Conservation (phyloP, 371 early-diverging fungal species). For the Apophysomyces variabilis region DNA sequence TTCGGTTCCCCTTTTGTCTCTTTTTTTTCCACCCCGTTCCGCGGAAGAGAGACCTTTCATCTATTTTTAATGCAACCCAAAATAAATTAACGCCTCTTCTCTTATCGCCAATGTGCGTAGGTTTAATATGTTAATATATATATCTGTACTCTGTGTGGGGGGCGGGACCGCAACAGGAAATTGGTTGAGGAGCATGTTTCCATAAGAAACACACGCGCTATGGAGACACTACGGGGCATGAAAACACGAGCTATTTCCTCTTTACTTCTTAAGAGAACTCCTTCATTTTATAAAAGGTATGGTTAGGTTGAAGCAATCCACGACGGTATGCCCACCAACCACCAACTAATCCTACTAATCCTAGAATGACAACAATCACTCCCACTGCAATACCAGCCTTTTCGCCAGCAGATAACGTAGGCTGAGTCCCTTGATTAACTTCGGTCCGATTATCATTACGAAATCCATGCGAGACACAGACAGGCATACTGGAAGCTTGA, state of each 20-base stretch:
- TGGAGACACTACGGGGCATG: not conserved
- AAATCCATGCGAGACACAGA: not conserved
- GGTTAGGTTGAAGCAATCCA: not conserved
- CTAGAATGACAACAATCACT: conserved; percentile 35
- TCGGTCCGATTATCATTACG: not conserved
- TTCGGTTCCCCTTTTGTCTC: not conserved
- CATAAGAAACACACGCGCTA: not conserved
- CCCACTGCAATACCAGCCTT: conserved; percentile 49
- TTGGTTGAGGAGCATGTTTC: not conserved
- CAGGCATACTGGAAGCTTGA: not conserved
- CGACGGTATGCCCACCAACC: conserved; percentile 22
- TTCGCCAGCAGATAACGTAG: conserved; percentile 33
- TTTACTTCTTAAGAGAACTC: not conserved
- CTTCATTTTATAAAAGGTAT: conserved; percentile 2
- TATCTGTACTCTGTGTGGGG: too few relatives aligned
- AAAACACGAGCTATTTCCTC: not conserved
- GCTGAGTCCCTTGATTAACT: not conserved
- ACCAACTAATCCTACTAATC: conserved; percentile 13
- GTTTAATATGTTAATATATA: too few relatives aligned
- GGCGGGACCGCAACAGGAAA: too few relatives aligned
- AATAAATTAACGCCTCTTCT: conserved; percentile 4
- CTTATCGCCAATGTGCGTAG: not conserved
- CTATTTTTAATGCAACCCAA: conserved; percentile 11
- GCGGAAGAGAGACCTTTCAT: not conserved
- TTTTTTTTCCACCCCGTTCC: not conserved